Base-by-base conservation (phyloP, 2,329 filamentous ascomycete species). In the Amphichorda felina region DNA sequence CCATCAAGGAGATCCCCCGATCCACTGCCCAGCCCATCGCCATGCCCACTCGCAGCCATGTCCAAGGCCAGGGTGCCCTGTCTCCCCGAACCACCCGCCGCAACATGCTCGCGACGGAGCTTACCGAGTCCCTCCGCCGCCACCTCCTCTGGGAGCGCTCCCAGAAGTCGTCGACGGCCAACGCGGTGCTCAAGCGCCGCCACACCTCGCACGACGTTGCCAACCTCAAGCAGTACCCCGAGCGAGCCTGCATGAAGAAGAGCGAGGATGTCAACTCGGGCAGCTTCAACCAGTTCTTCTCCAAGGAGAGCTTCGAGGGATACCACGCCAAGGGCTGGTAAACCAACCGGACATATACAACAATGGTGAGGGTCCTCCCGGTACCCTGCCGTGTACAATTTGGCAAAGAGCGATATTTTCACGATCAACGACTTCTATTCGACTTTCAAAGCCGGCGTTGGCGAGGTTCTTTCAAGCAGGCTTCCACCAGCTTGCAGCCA, bases 121-220 rank as follows among this genome's bases (percentile, higher is more conserved):
- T 98, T 37, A 95, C 89, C 3, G 87, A 94, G 55, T 94, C 86
- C 16, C 76, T 98, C 4, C 78, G 91, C 16, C 83, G 87, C 47
- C 84, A 95, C 49, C 77, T 98, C 13, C 72, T 96, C 13, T 94
- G 86, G 83, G 91, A 98, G 57, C 81, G 91, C 35, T 86, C 94
- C 52, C 89, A 96, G 53, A 94, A 91, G 70, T 86, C 85, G 40
- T 82, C 83, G 24, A 89, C 86, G 7, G 84, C 80, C 49, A 88
- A 89, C 43, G 86, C 88, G 1, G 84, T 89, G 37, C 70, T 94
- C 39, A 93, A 94, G 67, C 77, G 89, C 42, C 72, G 86, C 40
- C 87, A 95, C 55, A 94, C 88, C 7, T 84, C 89, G 3, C 83
- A 89, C 45, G 88, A 95, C 52, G 78, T 95, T 43, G 82, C 84